These are phyloP conservation scores for Tolypocladium endophyticum DNA, from an alignment of 2,329 filamentous ascomycete species.

Conservation along the genomic window DNA sequence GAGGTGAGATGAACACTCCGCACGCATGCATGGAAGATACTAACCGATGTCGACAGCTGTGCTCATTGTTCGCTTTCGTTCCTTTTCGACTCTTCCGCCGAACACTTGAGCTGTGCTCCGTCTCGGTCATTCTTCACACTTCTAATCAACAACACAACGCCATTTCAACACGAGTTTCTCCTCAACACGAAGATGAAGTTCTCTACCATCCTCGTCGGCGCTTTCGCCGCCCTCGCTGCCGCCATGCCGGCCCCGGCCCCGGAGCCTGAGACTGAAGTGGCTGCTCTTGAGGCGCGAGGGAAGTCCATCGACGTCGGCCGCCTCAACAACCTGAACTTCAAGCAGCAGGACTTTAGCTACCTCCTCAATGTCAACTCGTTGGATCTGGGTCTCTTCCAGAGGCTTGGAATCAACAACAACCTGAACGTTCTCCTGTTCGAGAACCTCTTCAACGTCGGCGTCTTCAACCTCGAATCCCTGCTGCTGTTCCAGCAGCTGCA, in stretches of 20 bases:
- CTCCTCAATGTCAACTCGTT: slow-evolving; percentile 35
- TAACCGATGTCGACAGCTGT: background rate
- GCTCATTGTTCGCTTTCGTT: slow-evolving; percentile 12
- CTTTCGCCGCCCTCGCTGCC: slow-evolving; percentile 31
- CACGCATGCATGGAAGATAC: background rate
- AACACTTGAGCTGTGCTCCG: slow-evolving; percentile 5
- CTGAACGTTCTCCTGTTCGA: slow-evolving; percentile 33
- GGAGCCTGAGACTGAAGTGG: slow-evolving; percentile 8
- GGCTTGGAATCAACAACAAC: slow-evolving; percentile 28
- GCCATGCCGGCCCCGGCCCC: slow-evolving; percentile 28
- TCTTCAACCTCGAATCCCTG: slow-evolving; percentile 29
- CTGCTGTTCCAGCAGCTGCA: slow-evolving; percentile 31
- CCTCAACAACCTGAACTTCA: slow-evolving; percentile 29
- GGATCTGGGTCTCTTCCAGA: slow-evolving; percentile 30
- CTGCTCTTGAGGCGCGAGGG: slow-evolving; percentile 24
- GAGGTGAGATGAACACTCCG: background rate
- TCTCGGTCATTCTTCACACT: background rate
- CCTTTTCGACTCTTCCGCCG: slow-evolving; percentile 6
- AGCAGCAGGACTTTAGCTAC: slow-evolving; percentile 31
- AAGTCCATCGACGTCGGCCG: slow-evolving; percentile 25
- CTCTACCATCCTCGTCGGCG: slow-evolving; percentile 31
- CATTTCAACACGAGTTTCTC: background rate
- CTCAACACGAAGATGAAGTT: slow-evolving; percentile 34
- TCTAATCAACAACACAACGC: background rate
- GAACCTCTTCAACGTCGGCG: slow-evolving; percentile 26